These are phyloP conservation scores for Glomus cerebriforme DNA, from an alignment of 192 early-diverging fungal genomes.

Conservation along the genomic window DNA sequence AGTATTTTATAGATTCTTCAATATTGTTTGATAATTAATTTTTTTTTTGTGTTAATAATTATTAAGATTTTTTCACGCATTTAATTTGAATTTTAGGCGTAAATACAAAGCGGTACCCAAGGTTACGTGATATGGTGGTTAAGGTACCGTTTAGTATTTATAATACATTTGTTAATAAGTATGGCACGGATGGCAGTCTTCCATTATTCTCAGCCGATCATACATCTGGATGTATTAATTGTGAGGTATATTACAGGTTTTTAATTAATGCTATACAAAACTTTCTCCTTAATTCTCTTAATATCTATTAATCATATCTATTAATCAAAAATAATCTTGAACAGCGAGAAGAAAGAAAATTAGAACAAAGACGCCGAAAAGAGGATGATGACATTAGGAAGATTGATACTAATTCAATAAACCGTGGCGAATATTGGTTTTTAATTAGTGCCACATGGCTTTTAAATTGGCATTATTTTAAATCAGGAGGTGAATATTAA, in stretches of 20 bases:
- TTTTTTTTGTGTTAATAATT: neutral
- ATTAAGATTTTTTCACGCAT: neutral
- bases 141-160: conserved; percentile 42
- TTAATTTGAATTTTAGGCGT: conserved; percentile 31
- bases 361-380: conserved; percentile 39
- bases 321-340: neutral
- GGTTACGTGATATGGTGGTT: conserved; percentile 41
- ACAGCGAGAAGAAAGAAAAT: conserved; percentile 37
- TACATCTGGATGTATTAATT: neutral
- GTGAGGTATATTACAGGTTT: conserved; percentile 11
- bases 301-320: too few relatives aligned
- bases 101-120: conserved; percentile 35
- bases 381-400: conserved; percentile 37
- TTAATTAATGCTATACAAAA: neutral
- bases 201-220: neutral
- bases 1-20: neutral
- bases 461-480: conserved; percentile 45
- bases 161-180: conserved; percentile 38
- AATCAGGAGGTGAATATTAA: conserved; percentile 39
- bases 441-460: conserved; percentile 47
- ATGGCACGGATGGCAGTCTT: conserved; percentile 45
- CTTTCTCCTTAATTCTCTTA: neutral
- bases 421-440: conserved; percentile 42
- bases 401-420: conserved; percentile 41
- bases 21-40: too few relatives aligned